Evolutionary conservation across 805 yeast species (phyloP).

Genomic region (Saccharomycopsis amapae): DNA sequence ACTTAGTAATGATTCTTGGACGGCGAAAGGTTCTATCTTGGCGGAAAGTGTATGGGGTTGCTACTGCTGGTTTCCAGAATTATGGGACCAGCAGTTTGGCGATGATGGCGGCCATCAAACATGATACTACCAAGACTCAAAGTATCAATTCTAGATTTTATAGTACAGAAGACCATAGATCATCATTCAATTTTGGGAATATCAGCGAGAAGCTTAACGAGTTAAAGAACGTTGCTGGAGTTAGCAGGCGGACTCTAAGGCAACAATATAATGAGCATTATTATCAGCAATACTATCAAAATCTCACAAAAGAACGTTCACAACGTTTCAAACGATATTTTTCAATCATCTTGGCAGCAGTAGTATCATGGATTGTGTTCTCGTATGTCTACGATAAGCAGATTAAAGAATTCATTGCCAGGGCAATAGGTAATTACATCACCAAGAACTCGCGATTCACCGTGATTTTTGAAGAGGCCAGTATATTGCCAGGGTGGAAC

Average conservation of each 20-base stretch:
- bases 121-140: no score
- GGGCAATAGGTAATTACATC: slow-evolving; percentile 70
- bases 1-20: no score
- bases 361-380: background rate
- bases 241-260: background rate
- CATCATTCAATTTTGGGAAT: background rate
- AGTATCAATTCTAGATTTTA: no score
- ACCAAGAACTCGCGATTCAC: slow-evolving; percentile 77
- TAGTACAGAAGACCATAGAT: no score
- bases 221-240: background rate
- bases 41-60: no score
- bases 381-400: slow-evolving; percentile 51
- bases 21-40: no score
- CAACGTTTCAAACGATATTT: background rate
- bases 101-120: no score
- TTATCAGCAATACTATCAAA: slow-evolving; percentile 4
- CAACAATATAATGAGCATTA: background rate
- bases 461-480: slow-evolving; percentile 84
- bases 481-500: slow-evolving; percentile 91
- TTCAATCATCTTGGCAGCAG: background rate
- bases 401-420: slow-evolving; percentile 68
- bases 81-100: no score
- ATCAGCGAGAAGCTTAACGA: background rate
- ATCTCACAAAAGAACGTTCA: background rate
- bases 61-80: no score